Conservation (phyloP, 768 basidiomycete species). For the Russula earlei region DNA sequence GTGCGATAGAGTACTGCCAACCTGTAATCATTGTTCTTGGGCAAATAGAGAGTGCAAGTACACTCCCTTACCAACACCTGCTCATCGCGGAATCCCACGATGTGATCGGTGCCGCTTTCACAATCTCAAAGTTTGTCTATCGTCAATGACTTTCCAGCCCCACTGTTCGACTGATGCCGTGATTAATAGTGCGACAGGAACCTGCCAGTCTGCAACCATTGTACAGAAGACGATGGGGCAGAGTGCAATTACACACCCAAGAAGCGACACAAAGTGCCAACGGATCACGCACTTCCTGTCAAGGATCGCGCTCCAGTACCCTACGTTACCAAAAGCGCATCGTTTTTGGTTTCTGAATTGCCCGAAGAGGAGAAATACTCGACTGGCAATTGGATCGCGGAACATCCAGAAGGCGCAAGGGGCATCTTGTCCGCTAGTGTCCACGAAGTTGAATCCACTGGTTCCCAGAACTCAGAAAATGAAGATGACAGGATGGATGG, state of each 20-base stretch:
- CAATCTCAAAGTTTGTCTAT: slow-evolving; percentile 50
- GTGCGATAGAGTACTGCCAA: slow-evolving; percentile 64
- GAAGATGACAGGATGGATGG: slow-evolving; percentile 17
- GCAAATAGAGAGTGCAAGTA: slow-evolving; percentile 57
- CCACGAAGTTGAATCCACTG: slow-evolving; percentile 16
- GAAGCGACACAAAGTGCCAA: slow-evolving; percentile 48
- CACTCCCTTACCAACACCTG: slow-evolving; percentile 65
- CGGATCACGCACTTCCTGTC: slow-evolving; percentile 30
- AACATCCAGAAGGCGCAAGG: slow-evolving; percentile 17
- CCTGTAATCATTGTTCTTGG: slow-evolving; percentile 66
- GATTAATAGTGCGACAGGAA: slow-evolving; percentile 55
- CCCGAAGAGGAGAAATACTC: slow-evolving; percentile 28
- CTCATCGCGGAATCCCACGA: slow-evolving; percentile 64
- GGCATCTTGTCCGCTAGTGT: slow-evolving; percentile 4
- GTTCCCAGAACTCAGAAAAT: slow-evolving; percentile 17
- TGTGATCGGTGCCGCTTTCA: slow-evolving; percentile 60
- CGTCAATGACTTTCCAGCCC: slow-evolving; percentile 1
- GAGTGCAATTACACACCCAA: slow-evolving; percentile 70
- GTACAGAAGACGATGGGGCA: slow-evolving; percentile 40
- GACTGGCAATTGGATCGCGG: slow-evolving; percentile 21
- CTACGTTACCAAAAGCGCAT: slow-evolving; percentile 39
- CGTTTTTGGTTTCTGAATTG: slow-evolving; percentile 38
- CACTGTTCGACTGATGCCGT: background rate
- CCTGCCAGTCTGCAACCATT: slow-evolving; percentile 62
- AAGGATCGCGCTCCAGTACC: slow-evolving; percentile 32